Evolutionary conservation across 2,329 filamentous ascomycete species (phyloP).

Genomic region (Fusarium hainanense): DNA sequence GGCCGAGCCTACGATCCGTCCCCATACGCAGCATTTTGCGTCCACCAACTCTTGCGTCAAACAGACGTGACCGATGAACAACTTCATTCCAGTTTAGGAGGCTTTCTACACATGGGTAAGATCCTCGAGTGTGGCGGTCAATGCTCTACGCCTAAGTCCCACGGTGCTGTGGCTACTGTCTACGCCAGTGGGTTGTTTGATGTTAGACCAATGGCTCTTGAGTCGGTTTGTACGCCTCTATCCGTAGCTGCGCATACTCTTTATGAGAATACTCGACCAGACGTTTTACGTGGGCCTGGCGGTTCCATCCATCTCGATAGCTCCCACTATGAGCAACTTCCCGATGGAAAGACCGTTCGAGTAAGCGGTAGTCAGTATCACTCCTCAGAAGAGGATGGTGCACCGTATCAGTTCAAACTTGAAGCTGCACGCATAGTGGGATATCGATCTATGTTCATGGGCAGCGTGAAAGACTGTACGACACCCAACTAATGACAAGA

Average conservation of each 20-base stretch:
- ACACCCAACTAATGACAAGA: accelerated
- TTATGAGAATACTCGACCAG: constrained; percentile 66
- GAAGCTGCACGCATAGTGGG: constrained; percentile 37
- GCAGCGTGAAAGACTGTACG: constrained; percentile 37
- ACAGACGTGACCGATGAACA: not conserved
- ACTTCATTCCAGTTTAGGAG: constrained; percentile 44
- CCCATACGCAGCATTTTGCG: constrained; percentile 52
- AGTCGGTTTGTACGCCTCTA: constrained; percentile 57
- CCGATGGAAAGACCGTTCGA: constrained; percentile 24
- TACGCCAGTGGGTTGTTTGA: constrained; percentile 58
- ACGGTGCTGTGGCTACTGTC: constrained; percentile 55
- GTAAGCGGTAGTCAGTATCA: constrained; percentile 29
- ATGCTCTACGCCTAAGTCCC: constrained; percentile 60
- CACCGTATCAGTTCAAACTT: constrained; percentile 40
- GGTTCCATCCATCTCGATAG: constrained; percentile 57
- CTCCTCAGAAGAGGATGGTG: constrained; percentile 4
- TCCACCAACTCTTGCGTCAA: constrained; percentile 25
- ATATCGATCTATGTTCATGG: constrained; percentile 42
- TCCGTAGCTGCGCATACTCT: constrained; percentile 65
- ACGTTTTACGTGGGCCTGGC: constrained; percentile 62
- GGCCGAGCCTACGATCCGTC: constrained; percentile 58
- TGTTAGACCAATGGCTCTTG: constrained; percentile 54
- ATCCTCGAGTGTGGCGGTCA: constrained; percentile 64
- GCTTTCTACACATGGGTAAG: constrained; percentile 63
- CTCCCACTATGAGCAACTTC: constrained; percentile 41